Evolutionary conservation across 768 basidiomycete genomes (phyloP).

Genomic region (Agaricus sinodeliciosus): DNA sequence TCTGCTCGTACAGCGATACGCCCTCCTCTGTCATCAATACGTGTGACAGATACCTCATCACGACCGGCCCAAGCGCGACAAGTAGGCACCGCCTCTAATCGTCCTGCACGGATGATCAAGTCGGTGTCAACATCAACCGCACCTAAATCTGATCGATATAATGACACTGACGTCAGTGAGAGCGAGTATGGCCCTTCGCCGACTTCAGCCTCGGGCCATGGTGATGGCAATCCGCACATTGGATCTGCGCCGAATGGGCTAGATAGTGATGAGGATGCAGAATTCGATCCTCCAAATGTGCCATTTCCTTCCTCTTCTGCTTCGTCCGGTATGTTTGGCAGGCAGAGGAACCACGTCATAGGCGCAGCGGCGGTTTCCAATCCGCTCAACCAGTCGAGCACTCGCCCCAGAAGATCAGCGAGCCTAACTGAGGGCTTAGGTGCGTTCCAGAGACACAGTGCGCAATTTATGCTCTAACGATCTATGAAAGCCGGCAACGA

Average conservation of each 20-base stretch:
- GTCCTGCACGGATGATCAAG: slow-evolving; percentile 47
- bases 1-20: slow-evolving; percentile 19
- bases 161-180: slow-evolving; percentile 33
- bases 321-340: slow-evolving; percentile 16
- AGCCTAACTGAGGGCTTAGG: slow-evolving; percentile 64
- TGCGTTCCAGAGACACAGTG: slow-evolving; percentile 17
- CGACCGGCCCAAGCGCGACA: slow-evolving; percentile 30
- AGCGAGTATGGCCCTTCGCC: slow-evolving; percentile 22
- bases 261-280: slow-evolving; percentile 26
- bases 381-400: slow-evolving; percentile 29
- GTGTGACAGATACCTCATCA: slow-evolving; percentile 28
- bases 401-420: slow-evolving; percentile 68
- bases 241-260: slow-evolving; percentile 18
- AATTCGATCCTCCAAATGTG: slow-evolving; percentile 20
- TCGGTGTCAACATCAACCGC: slow-evolving; percentile 19
- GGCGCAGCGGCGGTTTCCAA: slow-evolving; percentile 18
- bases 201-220: slow-evolving; percentile 7
- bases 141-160: slow-evolving; percentile 38
- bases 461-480: neutral
- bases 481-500: slow-evolving; percentile 26
- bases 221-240: slow-evolving; percentile 18
- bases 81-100: slow-evolving; percentile 36
- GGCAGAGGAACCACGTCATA: slow-evolving; percentile 15
- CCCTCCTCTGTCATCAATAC: slow-evolving; percentile 20
- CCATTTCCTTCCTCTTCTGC: slow-evolving; percentile 19